Base-by-base conservation (phyloP, 139 green algal species). In the Chlamydomonas sp. region DNA sequence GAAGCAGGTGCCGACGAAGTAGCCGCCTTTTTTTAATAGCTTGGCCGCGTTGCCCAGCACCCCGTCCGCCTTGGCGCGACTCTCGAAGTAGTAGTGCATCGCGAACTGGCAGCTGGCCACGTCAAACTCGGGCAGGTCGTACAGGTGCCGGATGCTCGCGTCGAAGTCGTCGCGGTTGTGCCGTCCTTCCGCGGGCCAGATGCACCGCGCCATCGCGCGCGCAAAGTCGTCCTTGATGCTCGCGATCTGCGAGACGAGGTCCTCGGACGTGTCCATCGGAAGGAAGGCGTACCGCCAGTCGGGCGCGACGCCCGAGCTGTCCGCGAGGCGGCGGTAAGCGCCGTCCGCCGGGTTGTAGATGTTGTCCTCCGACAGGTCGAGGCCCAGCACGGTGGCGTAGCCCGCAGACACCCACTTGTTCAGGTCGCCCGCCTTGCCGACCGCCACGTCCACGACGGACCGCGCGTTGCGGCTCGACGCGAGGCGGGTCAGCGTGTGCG, bases 41-140 rank as follows among this genome's bases (percentile, higher is more conserved):
- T 16, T 47, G 31, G 26, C 31, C 60, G 48, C 60, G 60, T 68
- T 68, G 60, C 34, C 5, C 10, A 43, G 34, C 22, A 68, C 10
- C 8, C 60, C 60, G 34, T 26, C 34, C 10, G 48, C 6, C 10
- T 6, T 6, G 10, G 26, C 26, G 24, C 26, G 54, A 64, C 6
- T 16, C 54, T 64, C 16, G 26, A 64, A 64, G 34, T 36, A 64
- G 16, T 64, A 64, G 54, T 64, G 54, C 54, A 64, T 30, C 26
- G 54, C 54, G 34, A 64, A 64, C 54, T 36, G 30, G 54, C 54
- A 64, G 6, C 24, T 20, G 24, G 34, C 54, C 24, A 20, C 26
- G 54, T 30, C 24, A 26, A 64, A 64, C 30, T 26, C 54, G 24
- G 10, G 24, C n/a, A n/a, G n/a, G n/a, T n/a, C n/a, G n/a, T n/a